Evolutionary conservation across 768 basidiomycete species (phyloP).

Genomic region (button mushroom (Agaricus bisporus)): DNA sequence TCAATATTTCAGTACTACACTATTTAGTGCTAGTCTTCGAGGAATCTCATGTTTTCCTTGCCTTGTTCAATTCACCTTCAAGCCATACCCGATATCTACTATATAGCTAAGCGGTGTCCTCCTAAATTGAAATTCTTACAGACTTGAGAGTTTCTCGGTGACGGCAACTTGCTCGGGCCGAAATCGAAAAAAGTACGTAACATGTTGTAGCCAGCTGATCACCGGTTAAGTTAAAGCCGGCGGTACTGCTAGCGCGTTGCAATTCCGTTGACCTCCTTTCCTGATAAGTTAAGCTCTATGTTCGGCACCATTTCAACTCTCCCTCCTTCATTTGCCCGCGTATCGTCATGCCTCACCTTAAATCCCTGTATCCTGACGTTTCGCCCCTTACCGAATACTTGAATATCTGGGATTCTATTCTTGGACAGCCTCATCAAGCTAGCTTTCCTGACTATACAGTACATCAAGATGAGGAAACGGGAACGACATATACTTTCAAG

Average conservation of each 20-base stretch:
- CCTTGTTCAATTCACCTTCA: no score
- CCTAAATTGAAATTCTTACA: no score
- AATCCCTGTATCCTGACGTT: conserved; percentile 45
- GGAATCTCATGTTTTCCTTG: no score
- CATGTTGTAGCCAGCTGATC: neutral
- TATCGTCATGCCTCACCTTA: conserved; percentile 40
- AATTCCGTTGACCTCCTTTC: neutral
- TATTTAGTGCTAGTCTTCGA: no score
- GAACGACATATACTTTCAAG: conserved; percentile 33
- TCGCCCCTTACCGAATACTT: conserved; percentile 41
- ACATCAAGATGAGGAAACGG: conserved; percentile 50
- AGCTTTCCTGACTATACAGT: conserved; percentile 47
- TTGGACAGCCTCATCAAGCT: conserved; percentile 46
- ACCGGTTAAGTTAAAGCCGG: neutral
- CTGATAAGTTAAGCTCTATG: neutral
- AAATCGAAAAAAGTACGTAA: neutral
- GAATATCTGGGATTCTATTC: conserved; percentile 51
- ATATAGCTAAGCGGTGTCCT: no score
- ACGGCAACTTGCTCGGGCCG: neutral
- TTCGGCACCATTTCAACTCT: neutral
- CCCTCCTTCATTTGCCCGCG: neutral
- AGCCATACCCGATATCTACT: no score
- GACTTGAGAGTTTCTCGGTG: no score
- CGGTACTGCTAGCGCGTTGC: neutral
- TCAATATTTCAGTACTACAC: no score